Conservation (phyloP, 306 rosid species). For the Heteromeles arbutifolia region DNA sequence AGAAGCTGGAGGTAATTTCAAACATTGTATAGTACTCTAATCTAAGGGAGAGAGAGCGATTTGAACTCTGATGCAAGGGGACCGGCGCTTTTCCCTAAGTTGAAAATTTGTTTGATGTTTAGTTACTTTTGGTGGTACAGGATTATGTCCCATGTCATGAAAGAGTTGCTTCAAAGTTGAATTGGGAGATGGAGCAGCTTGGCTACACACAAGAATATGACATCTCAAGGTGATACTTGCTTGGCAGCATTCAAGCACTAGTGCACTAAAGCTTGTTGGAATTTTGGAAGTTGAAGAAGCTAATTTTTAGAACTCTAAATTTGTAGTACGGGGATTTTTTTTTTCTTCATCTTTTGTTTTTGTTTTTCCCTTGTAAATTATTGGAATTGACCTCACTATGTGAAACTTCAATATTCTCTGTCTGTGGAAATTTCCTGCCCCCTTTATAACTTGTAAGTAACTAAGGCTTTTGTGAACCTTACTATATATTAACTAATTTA, state of each 20-base stretch:
- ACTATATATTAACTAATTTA: conserved; percentile 35
- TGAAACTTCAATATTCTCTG: conserved; percentile 37
- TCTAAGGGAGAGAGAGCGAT: not conserved
- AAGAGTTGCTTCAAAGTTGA: conserved; percentile 83
- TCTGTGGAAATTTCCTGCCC: conserved; percentile 38
- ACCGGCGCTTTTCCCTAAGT: not conserved
- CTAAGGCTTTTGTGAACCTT: conserved; percentile 30
- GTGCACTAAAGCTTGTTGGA: conserved; percentile 22
- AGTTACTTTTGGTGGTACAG: conserved; percentile 23
- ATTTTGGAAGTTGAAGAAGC: conserved; percentile 55
- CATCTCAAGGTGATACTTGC: conserved; percentile 54
- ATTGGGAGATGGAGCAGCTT: conserved; percentile 77
- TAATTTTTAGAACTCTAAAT: conserved; percentile 28
- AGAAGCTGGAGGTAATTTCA: conserved; percentile 77
- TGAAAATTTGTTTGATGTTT: not conserved
- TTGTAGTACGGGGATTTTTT: conserved; percentile 19
- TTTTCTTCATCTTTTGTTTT: not conserved
- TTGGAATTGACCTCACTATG: conserved; percentile 45
- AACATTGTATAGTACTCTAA: not conserved
- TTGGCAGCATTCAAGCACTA: conserved; percentile 18
- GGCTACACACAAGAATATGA: conserved; percentile 61
- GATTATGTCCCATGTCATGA: conserved; percentile 92
- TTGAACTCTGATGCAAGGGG: not conserved
- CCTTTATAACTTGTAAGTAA: conserved; percentile 34
- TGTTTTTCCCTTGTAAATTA: conserved; percentile 48